Percentiles rank a stretch among this genome's conserved stretches.
Conservation (phyloP, 352 stramenopile genomes). For the Phytopythium oedochilum region DNA sequence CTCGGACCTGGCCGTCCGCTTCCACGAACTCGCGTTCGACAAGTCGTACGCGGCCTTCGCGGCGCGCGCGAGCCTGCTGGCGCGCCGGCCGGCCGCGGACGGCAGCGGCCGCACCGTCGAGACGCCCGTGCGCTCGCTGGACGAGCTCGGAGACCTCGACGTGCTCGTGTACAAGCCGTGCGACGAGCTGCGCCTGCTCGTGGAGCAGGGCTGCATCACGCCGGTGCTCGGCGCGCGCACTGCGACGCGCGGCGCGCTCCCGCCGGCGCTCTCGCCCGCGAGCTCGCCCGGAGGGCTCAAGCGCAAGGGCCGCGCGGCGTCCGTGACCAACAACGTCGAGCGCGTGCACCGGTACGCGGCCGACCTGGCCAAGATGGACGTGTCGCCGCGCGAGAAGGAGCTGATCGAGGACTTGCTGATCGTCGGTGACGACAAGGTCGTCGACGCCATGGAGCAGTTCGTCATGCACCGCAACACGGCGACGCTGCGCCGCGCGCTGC, state of each 20-base stretch:
- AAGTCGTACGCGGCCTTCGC: conserved; percentile 69
- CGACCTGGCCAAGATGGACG: conserved; percentile 61
- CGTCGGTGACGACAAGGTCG: conserved; percentile 64
- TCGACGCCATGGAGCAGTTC: conserved; percentile 80
- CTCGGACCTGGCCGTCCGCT: conserved; percentile 52
- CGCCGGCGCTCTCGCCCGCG: conserved; percentile 15
- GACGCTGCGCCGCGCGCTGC: conserved; percentile 42
- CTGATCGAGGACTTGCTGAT: conserved; percentile 70
- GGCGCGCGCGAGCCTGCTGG: conserved; percentile 32
- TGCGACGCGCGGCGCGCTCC: neutral
- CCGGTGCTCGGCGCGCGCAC: conserved; percentile 29
- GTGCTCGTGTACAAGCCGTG: conserved; percentile 71
- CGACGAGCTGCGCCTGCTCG: conserved; percentile 60
- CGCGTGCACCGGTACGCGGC: conserved; percentile 62
- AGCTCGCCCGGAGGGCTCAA: conserved; percentile 59
- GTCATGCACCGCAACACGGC: conserved; percentile 47
- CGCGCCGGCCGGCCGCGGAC: conserved; percentile 20
- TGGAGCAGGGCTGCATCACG: conserved; percentile 72
- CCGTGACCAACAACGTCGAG: conserved; percentile 65
- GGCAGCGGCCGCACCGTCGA: conserved; percentile 18
- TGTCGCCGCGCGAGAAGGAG: conserved; percentile 54
- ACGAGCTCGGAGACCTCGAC: conserved; percentile 47
- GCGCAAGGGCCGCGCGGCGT: conserved; percentile 62
- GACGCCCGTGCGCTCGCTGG: conserved; percentile 31
- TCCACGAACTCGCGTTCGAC: conserved; percentile 69